Conservation (phyloP, 2,329 filamentous ascomycete genomes). For the Bipolaris sorokiniana region DNA sequence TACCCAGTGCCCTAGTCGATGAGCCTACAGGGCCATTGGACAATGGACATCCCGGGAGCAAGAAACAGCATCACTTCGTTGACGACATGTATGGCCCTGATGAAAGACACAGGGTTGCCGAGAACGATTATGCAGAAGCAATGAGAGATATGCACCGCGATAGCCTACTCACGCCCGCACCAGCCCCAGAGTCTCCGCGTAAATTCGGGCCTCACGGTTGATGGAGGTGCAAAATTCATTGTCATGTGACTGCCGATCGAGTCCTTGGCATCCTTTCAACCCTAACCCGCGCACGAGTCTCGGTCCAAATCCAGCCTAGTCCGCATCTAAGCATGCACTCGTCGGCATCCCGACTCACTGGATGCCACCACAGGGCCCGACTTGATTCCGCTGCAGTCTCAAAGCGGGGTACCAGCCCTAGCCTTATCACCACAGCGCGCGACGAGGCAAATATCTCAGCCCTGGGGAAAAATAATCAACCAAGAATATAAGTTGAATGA, state of each 20-base stretch:
- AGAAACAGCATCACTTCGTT: constrained; percentile 29
- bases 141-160: constrained; percentile 37
- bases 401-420: background rate
- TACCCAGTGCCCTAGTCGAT: constrained; percentile 37
- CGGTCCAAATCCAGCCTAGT: background rate
- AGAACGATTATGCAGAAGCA: constrained; percentile 39
- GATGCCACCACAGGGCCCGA: background rate
- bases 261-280: background rate
- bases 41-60: constrained; percentile 19
- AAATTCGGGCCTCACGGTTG: constrained; percentile 7
- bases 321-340: background rate
- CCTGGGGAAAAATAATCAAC: background rate
- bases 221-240: background rate
- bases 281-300: background rate
- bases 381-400: background rate
- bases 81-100: constrained; percentile 25
- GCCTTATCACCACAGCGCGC: background rate
- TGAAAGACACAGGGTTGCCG: constrained; percentile 27
- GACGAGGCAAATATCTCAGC: background rate
- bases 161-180: constrained; percentile 12
- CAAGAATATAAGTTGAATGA: no score
- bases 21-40: constrained; percentile 23
- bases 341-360: background rate
- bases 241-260: background rate
- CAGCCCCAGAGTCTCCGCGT: constrained; percentile 6